Percentiles rank a stretch among this genome's conserved stretches.
Conservation (phyloP, 2,329 filamentous ascomycete species). For the Podosphaera fusca region DNA sequence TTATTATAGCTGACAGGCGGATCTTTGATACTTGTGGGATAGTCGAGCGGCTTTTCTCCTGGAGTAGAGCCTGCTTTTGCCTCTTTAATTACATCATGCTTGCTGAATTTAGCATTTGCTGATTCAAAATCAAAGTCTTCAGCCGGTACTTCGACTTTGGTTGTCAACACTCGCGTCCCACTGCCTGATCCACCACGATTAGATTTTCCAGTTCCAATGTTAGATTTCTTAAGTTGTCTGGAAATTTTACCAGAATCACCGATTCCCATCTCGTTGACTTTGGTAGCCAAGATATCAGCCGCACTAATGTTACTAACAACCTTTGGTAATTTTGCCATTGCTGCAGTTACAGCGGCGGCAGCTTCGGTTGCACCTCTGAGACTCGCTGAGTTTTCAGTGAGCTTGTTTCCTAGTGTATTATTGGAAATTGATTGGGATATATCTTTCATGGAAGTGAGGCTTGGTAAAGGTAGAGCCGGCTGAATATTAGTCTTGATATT, state of each 20-base stretch:
- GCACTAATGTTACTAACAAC: constrained; percentile 18
- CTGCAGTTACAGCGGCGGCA: constrained; percentile 56
- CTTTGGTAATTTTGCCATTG: constrained; percentile 46
- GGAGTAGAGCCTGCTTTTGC: constrained; percentile 58
- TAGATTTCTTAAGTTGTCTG: constrained; percentile 21
- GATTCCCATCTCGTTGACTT: constrained; percentile 55
- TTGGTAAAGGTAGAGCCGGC: constrained; percentile 41
- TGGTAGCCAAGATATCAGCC: constrained; percentile 50
- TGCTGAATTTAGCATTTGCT: constrained; percentile 71
- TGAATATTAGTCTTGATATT: constrained; percentile 28
- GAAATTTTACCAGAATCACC: constrained; percentile 30
- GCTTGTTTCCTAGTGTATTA: constrained; percentile 7
- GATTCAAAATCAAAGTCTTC: constrained; percentile 83
- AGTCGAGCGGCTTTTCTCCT: constrained; percentile 23
- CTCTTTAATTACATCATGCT: constrained; percentile 69
- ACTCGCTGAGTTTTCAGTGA: constrained; percentile 16
- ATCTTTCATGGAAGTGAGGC: constrained; percentile 20
- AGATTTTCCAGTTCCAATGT: constrained; percentile 15
- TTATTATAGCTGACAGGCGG: constrained; percentile 53
- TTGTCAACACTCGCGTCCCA: constrained; percentile 18
- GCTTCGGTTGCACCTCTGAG: constrained; percentile 49
- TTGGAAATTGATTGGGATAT: constrained; percentile 18
- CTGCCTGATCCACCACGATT: constrained; percentile 20
- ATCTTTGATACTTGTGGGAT: constrained; percentile 21
- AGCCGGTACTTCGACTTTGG: constrained; percentile 69